Evolutionary conservation across 192 early-diverging fungal species (phyloP).

Genomic region (Umbelopsis sp.): DNA sequence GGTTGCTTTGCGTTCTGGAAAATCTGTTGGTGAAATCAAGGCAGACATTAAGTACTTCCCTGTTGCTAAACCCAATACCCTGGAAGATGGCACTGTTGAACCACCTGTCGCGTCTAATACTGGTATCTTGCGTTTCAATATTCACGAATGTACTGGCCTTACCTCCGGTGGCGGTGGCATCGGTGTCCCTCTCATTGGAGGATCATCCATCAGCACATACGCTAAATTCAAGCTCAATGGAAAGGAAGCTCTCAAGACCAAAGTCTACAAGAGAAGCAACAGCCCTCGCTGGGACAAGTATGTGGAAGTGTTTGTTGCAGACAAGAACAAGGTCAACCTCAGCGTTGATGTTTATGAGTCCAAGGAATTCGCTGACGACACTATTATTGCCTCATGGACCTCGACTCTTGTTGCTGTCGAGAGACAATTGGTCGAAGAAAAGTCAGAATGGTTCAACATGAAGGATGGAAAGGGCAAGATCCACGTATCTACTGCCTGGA

Average conservation of each 20-base stretch:
- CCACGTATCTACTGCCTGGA: constrained; percentile 59
- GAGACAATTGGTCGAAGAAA: constrained; percentile 38
- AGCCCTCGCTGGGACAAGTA: constrained; percentile 82
- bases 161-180: constrained; percentile 44
- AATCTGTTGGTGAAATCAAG: constrained; percentile 51
- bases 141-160: constrained; percentile 73
- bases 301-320: constrained; percentile 72
- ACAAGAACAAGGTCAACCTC: constrained; percentile 63
- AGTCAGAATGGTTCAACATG: constrained; percentile 46
- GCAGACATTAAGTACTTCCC: constrained; percentile 44
- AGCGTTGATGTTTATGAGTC: constrained; percentile 63
- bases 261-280: constrained; percentile 69
- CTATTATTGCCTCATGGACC: constrained; percentile 37
- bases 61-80: constrained; percentile 37
- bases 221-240: constrained; percentile 62
- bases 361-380: constrained; percentile 46
- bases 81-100: constrained; percentile 46
- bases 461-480: constrained; percentile 48
- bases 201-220: constrained; percentile 47
- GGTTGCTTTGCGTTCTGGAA: constrained; percentile 33
- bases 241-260: constrained; percentile 54
- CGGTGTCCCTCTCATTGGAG: constrained; percentile 39
- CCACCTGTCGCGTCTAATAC: constrained; percentile 59
- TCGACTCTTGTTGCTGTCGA: constrained; percentile 40
- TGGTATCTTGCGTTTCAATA: constrained; percentile 70